A percentile compares a stretch with the other conserved stretches of the same genome.
phyloP scores from a whole-genome alignment of 208 protist species.

The Crithidia bombi region DNA sequence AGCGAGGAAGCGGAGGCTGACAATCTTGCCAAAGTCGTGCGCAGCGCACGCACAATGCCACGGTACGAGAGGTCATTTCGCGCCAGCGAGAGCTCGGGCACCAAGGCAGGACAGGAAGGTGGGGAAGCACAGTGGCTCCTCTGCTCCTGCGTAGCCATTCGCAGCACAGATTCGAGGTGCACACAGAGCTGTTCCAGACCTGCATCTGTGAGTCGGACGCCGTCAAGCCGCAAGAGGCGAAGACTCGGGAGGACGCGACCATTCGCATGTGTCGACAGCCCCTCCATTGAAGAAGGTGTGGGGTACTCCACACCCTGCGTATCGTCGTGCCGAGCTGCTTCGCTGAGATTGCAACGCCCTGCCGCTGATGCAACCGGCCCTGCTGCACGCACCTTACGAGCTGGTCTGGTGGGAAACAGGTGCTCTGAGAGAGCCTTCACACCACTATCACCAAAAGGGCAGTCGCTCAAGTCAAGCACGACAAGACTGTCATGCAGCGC shows the following conservation, averaged over 20 bases:
- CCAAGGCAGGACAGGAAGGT: neutral
- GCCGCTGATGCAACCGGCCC: neutral
- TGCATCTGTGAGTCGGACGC: conserved; percentile 15
- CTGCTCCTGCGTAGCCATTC: neutral
- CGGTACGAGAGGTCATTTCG: conserved; percentile 10
- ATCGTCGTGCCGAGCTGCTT: too few species aligned
- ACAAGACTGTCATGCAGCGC: neutral
- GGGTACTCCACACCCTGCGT: too few species aligned
- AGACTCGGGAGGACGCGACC: conserved; percentile 3
- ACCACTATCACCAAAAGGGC: conserved; percentile 21
- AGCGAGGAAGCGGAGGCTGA: neutral
- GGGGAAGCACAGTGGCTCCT: neutral
- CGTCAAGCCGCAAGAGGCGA: conserved; percentile 9
- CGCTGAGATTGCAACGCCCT: too few species aligned
- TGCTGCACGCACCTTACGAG: neutral
- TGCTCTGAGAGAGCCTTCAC: conserved; percentile 12
- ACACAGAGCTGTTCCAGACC: neutral
- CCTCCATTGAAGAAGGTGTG: too few species aligned
- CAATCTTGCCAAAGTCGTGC: neutral
- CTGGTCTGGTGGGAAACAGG: conserved; percentile 1
- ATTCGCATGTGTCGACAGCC: too few species aligned
- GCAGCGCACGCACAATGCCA: conserved; percentile 7
- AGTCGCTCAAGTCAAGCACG: conserved; percentile 21
- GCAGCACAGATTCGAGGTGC: neutral
- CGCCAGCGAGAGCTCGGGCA: conserved; percentile 18